phyloP scores from a whole-genome alignment of 768 basidiomycete genomes.

The Phylloporus arenicola region DNA sequence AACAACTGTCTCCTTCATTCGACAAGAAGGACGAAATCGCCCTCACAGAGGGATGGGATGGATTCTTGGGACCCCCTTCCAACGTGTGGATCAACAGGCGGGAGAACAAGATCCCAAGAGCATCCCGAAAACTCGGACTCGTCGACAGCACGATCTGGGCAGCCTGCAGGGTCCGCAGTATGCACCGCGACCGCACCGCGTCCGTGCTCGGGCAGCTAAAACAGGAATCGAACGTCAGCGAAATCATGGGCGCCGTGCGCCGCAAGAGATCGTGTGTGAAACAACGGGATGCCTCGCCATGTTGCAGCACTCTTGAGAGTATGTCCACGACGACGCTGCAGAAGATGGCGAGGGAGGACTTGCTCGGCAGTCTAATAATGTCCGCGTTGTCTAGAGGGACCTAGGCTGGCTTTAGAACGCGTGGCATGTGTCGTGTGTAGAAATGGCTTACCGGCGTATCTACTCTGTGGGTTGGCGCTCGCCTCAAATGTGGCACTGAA shows the following conservation, averaged over 20 bases:
- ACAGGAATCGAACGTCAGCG: slow-evolving; percentile 40
- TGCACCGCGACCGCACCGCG: slow-evolving; percentile 32
- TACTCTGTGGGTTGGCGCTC: slow-evolving; percentile 26
- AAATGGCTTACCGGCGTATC: slow-evolving; percentile 30
- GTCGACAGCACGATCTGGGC: slow-evolving; percentile 24
- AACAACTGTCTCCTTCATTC: slow-evolving; percentile 21
- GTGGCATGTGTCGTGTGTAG: background rate
- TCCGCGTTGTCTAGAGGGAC: slow-evolving; percentile 31
- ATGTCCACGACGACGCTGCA: slow-evolving; percentile 43
- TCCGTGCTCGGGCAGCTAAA: slow-evolving; percentile 33
- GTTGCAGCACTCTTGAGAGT: slow-evolving; percentile 37
- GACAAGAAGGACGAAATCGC: slow-evolving; percentile 21
- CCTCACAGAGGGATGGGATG: slow-evolving; percentile 11
- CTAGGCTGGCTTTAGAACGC: slow-evolving; percentile 24
- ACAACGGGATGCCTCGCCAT: slow-evolving; percentile 41
- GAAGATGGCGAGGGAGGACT: slow-evolving; percentile 42
- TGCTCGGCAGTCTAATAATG: slow-evolving; percentile 34
- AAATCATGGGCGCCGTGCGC: slow-evolving; percentile 35
- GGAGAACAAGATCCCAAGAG: slow-evolving; percentile 29
- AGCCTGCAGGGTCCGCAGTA: slow-evolving; percentile 38
- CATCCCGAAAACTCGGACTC: slow-evolving; percentile 22
- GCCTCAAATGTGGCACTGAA: slow-evolving; percentile 33
- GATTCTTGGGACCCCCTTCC: slow-evolving; percentile 34
- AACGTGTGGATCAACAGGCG: slow-evolving; percentile 35
- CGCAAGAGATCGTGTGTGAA: slow-evolving; percentile 47